These are phyloP conservation scores for Ceratobasidium sp. DNA, from an alignment of 1,284 basidiomycete genomes.

Conservation along the genomic window DNA sequence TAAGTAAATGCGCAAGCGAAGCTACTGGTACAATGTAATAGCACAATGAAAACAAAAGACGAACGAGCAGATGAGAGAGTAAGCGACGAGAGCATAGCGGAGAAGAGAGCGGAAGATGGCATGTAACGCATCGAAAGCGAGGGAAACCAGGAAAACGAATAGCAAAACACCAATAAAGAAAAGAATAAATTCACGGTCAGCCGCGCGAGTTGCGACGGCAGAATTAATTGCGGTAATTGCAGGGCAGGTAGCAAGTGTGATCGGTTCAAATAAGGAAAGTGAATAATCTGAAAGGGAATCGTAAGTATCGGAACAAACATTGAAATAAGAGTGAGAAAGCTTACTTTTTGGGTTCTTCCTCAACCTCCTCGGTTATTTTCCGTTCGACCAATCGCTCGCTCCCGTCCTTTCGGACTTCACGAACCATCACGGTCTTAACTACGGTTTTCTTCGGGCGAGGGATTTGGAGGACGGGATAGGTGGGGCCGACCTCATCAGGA, in stretches of 20 bases:
- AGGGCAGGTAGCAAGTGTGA: background rate
- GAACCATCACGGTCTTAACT: slow-evolving; percentile 30
- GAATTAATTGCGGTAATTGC: slow-evolving; percentile 40
- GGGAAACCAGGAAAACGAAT: slow-evolving; percentile 12
- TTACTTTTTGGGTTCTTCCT: slow-evolving; percentile 42
- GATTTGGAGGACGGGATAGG: slow-evolving; percentile 35
- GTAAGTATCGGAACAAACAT: background rate
- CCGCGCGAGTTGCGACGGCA: slow-evolving; percentile 7
- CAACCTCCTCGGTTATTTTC: slow-evolving; percentile 28
- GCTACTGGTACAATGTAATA: slow-evolving; percentile 34
- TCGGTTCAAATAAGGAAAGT: slow-evolving; percentile 32
- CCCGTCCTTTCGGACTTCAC: slow-evolving; percentile 11
- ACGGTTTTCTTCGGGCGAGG: slow-evolving; percentile 36
- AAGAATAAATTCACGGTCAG: slow-evolving; percentile 40
- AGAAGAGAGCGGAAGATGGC: background rate
- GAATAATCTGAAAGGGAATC: slow-evolving; percentile 27
- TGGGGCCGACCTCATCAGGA: slow-evolving; percentile 32
- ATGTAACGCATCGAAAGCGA: slow-evolving; percentile 6
- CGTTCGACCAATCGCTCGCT: slow-evolving; percentile 28
- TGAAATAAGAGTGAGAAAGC: background rate
- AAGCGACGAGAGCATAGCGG: slow-evolving; percentile 2
- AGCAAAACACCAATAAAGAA: slow-evolving; percentile 41
- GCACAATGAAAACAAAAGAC: slow-evolving; percentile 13
- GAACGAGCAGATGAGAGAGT: background rate
- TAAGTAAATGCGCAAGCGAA: slow-evolving; percentile 23